Evolutionary conservation across 2,329 filamentous ascomycete genomes (phyloP).

Genomic region (Dryadomyces quercivorus): DNA sequence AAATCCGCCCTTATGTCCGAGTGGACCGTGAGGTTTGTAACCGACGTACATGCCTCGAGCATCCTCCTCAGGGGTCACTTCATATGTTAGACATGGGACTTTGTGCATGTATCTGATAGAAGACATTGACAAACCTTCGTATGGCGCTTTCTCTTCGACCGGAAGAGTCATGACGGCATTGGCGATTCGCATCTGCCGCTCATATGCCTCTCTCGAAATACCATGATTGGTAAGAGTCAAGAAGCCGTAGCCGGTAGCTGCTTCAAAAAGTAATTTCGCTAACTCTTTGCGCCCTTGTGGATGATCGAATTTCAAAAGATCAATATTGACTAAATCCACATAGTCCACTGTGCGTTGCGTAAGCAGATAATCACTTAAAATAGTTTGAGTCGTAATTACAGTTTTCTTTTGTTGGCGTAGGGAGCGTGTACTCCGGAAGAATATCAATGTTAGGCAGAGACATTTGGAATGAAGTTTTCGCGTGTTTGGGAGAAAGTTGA

Average conservation of each 20-base stretch:
- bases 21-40: background rate
- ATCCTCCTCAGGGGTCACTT: slow-evolving; percentile 2
- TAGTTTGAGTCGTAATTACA: background rate
- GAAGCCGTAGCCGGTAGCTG: background rate
- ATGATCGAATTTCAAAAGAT: background rate
- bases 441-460: background rate
- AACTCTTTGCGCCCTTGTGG: background rate
- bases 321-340: slow-evolving; percentile 1
- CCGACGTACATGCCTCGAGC: background rate
- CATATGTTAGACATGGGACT: background rate
- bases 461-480: background rate
- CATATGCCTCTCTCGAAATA: background rate
- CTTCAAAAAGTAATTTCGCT: background rate
- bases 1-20: slow-evolving; percentile 1
- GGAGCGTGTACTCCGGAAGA: background rate
- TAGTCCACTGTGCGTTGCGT: background rate
- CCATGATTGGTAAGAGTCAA: slow-evolving; percentile 1
- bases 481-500: too few species aligned
- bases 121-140: too few species aligned
- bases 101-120: too few species aligned
- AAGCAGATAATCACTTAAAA: background rate
- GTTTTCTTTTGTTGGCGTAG: background rate
- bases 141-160: background rate
- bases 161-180: slow-evolving; percentile 1
- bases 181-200: slow-evolving; percentile 2